Conservation (phyloP, 176 grass and related monocot species). For the Hsuehochloa calcarea region DNA sequence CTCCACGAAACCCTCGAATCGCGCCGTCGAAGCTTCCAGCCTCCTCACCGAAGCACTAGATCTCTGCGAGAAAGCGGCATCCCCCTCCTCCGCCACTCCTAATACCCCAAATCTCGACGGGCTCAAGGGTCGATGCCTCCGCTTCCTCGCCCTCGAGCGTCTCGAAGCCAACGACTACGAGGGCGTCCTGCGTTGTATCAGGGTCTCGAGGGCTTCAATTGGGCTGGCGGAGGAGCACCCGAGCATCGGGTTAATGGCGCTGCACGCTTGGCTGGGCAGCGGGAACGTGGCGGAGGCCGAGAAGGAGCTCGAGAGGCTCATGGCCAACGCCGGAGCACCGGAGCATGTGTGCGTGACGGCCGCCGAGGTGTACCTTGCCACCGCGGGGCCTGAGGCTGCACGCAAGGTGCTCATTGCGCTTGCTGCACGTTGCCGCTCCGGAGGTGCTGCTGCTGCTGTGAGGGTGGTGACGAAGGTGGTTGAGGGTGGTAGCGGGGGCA, state of each 20-base stretch:
- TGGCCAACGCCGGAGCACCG: constrained; percentile 55
- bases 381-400: constrained; percentile 55
- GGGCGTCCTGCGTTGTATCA: constrained; percentile 65
- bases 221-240: constrained; percentile 56
- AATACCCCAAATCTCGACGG: constrained; percentile 44
- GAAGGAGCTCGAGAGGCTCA: constrained; percentile 65
- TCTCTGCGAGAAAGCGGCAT: constrained; percentile 75
- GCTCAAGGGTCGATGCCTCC: constrained; percentile 66
- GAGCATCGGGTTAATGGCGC: constrained; percentile 63
- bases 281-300: constrained; percentile 70
- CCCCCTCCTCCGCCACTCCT: constrained; percentile 25
- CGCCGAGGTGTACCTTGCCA: constrained; percentile 65
- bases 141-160: constrained; percentile 74
- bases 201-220: constrained; percentile 42
- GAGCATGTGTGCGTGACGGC: constrained; percentile 61
- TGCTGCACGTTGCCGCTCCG: constrained; percentile 47
- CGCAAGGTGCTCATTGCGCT: constrained; percentile 60
- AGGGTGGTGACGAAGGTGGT: constrained; percentile 66
- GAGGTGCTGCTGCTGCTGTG: constrained; percentile 53
- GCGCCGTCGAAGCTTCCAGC: constrained; percentile 53
- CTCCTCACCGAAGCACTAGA: constrained; percentile 82
- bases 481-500: constrained; percentile 39
- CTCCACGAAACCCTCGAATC: constrained; percentile 45
- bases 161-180: constrained; percentile 66
- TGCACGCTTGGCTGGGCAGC: constrained; percentile 56